These are phyloP conservation scores for Penicillium pancosmium DNA, from an alignment of 495 filamentous ascomycete genomes.

Conservation along the genomic window DNA sequence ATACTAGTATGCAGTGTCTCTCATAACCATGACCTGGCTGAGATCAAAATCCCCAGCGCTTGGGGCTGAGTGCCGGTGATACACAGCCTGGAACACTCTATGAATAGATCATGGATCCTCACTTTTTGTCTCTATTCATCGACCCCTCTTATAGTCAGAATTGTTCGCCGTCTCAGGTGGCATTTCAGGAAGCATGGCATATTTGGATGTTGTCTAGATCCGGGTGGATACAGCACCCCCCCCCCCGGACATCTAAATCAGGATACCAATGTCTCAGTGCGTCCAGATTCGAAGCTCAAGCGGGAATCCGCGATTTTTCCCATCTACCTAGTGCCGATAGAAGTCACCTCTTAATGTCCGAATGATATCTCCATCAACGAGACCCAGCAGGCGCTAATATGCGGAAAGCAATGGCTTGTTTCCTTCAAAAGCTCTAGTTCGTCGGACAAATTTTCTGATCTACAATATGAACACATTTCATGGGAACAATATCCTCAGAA, in stretches of 20 bases:
- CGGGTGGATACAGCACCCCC: background rate
- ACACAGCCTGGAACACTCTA: constrained; percentile 3
- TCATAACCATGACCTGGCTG: constrained; percentile 1
- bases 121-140: background rate
- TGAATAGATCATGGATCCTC: constrained; percentile 2
- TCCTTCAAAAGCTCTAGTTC: no score
- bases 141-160: background rate
- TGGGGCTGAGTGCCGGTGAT: background rate
- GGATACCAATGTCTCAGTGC: constrained; percentile 1
- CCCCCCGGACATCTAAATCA: background rate
- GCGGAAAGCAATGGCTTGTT: no score
- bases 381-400: no score
- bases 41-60: background rate
- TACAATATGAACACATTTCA: no score
- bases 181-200: background rate
- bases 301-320: background rate
- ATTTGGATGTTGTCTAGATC: background rate
- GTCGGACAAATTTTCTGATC: no score
- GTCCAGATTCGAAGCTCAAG: background rate
- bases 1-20: constrained; percentile 2
- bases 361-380: no score
- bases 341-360: no score
- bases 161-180: background rate
- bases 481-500: no score
- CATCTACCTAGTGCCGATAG: background rate